These are phyloP conservation scores for Discostella stelligeroides DNA, from an alignment of 108 stramenopile species.

Conservation along the genomic window DNA sequence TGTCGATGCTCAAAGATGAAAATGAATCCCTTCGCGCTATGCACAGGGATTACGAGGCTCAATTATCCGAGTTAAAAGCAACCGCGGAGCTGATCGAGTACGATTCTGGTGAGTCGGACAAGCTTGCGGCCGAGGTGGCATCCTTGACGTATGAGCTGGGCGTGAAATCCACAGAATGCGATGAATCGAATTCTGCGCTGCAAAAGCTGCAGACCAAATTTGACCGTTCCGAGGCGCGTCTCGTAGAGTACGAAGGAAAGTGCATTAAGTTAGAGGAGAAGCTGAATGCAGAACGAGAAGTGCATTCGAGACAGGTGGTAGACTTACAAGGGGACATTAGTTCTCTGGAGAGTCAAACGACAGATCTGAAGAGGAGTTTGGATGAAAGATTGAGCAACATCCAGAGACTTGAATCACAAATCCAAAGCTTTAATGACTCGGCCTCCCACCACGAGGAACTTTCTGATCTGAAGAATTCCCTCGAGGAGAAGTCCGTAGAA, in stretches of 20 bases:
- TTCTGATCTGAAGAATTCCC: constrained; percentile 7
- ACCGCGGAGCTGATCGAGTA: constrained; percentile 34
- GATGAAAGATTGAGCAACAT: constrained; percentile 17
- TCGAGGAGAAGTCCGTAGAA: constrained; percentile 23
- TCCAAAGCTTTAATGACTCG: constrained; percentile 28
- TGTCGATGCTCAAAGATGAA: constrained; percentile 33
- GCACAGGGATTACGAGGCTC: constrained; percentile 21
- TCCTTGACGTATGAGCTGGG: constrained; percentile 39
- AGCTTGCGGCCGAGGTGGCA: constrained; percentile 40
- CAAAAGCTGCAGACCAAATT: constrained; percentile 36
- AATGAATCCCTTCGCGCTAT: constrained; percentile 27
- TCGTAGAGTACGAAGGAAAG: neutral
- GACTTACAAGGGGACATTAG: constrained; percentile 11
- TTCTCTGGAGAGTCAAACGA: constrained; percentile 19
- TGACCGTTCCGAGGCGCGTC: constrained; percentile 8
- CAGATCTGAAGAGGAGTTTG: constrained; percentile 23
- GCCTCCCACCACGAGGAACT: constrained; percentile 23
- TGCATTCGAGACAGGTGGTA: constrained; percentile 10
- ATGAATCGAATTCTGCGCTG: constrained; percentile 18
- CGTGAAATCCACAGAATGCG: constrained; percentile 24
- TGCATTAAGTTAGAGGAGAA: constrained; percentile 10
- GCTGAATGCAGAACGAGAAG: constrained; percentile 26
- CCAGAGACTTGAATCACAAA: constrained; percentile 11
- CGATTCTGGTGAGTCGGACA: constrained; percentile 25
- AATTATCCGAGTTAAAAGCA: constrained; percentile 34